Conservation (phyloP, 257 asterid species). For the Solanum etuberosum region DNA sequence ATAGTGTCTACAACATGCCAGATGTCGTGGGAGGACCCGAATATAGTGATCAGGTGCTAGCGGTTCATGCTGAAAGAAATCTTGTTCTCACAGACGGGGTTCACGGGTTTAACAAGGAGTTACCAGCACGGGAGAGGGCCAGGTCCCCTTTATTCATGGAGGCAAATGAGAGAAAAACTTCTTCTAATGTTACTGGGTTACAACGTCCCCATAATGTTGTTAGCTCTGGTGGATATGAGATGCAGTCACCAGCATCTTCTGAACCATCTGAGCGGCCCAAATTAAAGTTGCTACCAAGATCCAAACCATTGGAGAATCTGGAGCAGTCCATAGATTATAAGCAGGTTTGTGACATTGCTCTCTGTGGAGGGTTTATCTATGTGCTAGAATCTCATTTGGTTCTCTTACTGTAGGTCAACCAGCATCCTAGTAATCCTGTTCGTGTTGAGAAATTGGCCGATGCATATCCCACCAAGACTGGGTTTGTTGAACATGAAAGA, state of each 20-base stretch:
- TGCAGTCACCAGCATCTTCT: conserved; percentile 27
- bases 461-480: conserved; percentile 25
- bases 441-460: conserved; percentile 20
- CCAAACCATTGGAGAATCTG: conserved; percentile 62
- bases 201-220: conserved; percentile 17
- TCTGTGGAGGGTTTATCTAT: neutral
- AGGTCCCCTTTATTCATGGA: conserved; percentile 26
- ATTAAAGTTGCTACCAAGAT: conserved; percentile 80
- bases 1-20: conserved; percentile 18
- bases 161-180: conserved; percentile 25
- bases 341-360: conserved; percentile 29
- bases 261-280: conserved; percentile 70
- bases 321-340: conserved; percentile 32
- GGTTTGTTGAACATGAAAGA: conserved; percentile 16
- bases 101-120: conserved; percentile 28
- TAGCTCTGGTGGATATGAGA: conserved; percentile 28
- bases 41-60: conserved; percentile 20
- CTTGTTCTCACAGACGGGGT: conserved; percentile 36
- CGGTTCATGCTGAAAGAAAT: conserved; percentile 41
- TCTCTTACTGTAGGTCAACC: conserved; percentile 24
- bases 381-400: neutral
- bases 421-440: conserved; percentile 31
- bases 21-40: conserved; percentile 22
- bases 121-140: conserved; percentile 31
- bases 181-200: conserved; percentile 19